These are phyloP conservation scores for Hibiscus tridactylites DNA, from an alignment of 345 rosid genomes.

Conservation along the genomic window DNA sequence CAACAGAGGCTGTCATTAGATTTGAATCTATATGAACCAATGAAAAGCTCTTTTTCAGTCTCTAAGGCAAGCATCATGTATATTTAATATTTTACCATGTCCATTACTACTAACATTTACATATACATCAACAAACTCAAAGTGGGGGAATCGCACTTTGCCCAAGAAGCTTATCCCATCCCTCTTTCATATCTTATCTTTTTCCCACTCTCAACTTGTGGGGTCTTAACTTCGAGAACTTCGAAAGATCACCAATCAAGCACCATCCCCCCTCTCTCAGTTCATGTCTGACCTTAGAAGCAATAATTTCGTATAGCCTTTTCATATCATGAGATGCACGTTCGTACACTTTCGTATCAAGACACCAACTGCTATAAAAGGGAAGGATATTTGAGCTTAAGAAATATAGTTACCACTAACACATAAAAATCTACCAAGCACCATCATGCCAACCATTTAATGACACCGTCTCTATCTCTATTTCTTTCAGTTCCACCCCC, in stretches of 20 bases:
- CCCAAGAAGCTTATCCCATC: conserved; percentile 64
- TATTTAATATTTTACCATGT: too few species aligned
- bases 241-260: conserved; percentile 1
- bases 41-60: background rate
- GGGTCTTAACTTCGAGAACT: conserved; percentile 37
- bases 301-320: background rate
- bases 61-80: conserved; percentile 7
- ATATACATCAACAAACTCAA: background rate
- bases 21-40: background rate
- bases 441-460: too few species aligned
- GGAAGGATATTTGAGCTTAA: too few species aligned
- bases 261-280: conserved; percentile 16
- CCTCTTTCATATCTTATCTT: conserved; percentile 49
- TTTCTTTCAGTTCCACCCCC: background rate
- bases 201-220: conserved; percentile 39
- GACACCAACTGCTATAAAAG: background rate
- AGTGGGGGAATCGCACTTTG: conserved; percentile 49
- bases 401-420: too few species aligned
- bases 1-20: background rate
- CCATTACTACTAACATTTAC: background rate
- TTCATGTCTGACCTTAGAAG: background rate
- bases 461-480: too few species aligned
- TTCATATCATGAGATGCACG: background rate
- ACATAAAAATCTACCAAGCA: too few species aligned
- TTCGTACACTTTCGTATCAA: background rate